Evolutionary conservation across 306 rosid species (phyloP).

Genomic region (Cicer cuneatum): DNA sequence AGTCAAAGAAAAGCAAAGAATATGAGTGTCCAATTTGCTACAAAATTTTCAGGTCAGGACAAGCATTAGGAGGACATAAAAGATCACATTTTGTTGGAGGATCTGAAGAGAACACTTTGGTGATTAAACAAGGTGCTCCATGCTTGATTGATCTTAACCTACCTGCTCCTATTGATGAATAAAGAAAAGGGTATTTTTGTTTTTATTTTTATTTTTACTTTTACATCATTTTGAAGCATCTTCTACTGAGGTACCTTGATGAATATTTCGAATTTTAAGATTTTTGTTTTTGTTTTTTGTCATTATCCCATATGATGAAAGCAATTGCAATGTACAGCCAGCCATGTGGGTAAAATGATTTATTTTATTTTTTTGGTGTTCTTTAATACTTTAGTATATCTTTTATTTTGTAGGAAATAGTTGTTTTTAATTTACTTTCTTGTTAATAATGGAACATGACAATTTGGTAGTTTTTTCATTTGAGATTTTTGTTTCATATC

Average conservation of each 20-base stretch:
- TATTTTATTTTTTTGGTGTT: slow-evolving; percentile 26
- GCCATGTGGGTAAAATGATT: slow-evolving; percentile 46
- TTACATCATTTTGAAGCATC: slow-evolving; percentile 48
- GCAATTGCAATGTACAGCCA: slow-evolving; percentile 55
- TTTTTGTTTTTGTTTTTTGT: neutral
- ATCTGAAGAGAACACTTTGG: slow-evolving; percentile 56
- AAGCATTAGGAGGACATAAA: slow-evolving; percentile 97
- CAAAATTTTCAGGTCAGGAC: slow-evolving; percentile 80
- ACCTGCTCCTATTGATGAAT: slow-evolving; percentile 85
- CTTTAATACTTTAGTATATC: slow-evolving; percentile 40
- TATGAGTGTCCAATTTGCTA: slow-evolving; percentile 91
- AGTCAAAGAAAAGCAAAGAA: slow-evolving; percentile 67
- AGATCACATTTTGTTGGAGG: slow-evolving; percentile 92
- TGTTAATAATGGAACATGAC: slow-evolving; percentile 42
- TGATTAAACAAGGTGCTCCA: slow-evolving; percentile 56
- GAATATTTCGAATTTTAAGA: slow-evolving; percentile 42
- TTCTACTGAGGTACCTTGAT: slow-evolving; percentile 44
- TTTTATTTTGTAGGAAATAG: slow-evolving; percentile 46
- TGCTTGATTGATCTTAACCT: slow-evolving; percentile 83
- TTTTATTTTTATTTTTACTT: slow-evolving; percentile 44
- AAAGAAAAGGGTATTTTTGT: slow-evolving; percentile 36
- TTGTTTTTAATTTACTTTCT: slow-evolving; percentile 42
- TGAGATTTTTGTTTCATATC: slow-evolving; percentile 30
- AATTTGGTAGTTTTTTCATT: slow-evolving; percentile 40
- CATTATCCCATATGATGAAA: slow-evolving; percentile 46